Evolutionary conservation across 177 flowering plant species (phyloP), one percentile per base, ranked within the genome.

Genomic region (Vitis hybrid): DNA sequence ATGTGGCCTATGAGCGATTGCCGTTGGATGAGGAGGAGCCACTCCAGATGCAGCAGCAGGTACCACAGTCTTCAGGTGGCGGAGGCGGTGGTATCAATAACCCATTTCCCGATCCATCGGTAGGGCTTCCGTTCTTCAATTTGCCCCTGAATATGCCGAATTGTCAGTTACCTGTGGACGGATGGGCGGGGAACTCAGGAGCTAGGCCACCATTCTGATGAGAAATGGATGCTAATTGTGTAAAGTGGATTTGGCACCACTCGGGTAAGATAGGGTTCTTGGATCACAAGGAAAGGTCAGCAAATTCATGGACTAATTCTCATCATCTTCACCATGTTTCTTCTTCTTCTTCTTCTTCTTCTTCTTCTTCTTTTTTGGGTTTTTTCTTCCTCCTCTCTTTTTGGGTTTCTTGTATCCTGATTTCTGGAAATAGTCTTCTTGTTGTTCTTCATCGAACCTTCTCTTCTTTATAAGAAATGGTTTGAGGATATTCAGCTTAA

Each of bases 1-100:
- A 91, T 75, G 95, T 90, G 1, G 95, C 95, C 0, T 90, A 90
- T 56, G 95, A 90, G 80, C 68, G 96, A 66, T 74, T 89, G 70
- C 96, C 93, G 1, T 48, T 89, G 62, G 93, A 88, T 1, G 93
- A 89, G 57, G 90, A 85, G n/a, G 90, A 86, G 60, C 68, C 69
- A 52, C 67, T 67, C 8, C 73, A 70, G 74, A 64, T 75, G 65
- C 76, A 75, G 54, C 86, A 67, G 11, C 75, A 79, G 55, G 66
- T 64, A 10, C 21, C 80, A 6, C 71, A 68, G 70, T 59, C 76
- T 46, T 15, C 68, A 60, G 78, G 79, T 27, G 86, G 88, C 3
- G 83, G 79, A 10, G 86, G 74, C 1, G 83, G 76, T 12, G 81
- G 30, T 11, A 68, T 72, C n/a, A 72, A 65, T 16, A 80, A 75